Evolutionary conservation across 2,329 filamentous ascomycete genomes (phyloP).

Genomic region (Epichloe glyceriae): DNA sequence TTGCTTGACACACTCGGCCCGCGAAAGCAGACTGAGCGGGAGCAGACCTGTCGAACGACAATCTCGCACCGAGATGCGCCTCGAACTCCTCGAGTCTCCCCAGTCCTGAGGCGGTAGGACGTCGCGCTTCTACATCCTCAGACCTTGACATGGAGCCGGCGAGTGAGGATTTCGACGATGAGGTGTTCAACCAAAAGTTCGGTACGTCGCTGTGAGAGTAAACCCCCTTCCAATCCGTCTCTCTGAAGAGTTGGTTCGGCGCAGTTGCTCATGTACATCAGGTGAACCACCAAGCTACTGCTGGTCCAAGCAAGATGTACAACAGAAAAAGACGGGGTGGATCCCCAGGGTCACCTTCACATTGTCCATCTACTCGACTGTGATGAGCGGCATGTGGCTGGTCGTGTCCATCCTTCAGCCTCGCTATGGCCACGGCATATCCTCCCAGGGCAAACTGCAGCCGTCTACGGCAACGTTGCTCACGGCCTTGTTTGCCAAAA

Average conservation of each 20-base stretch:
- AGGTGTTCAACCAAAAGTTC: constrained; percentile 20
- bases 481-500: constrained; percentile 59
- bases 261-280: background rate
- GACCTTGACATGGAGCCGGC: background rate
- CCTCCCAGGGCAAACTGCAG: constrained; percentile 36
- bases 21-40: background rate
- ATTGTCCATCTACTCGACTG: constrained; percentile 48
- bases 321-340: constrained; percentile 27
- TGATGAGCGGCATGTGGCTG: constrained; percentile 54
- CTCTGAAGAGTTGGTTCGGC: too few species aligned
- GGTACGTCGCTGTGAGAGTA: constrained; percentile 10
- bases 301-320: constrained; percentile 19
- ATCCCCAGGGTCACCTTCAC: constrained; percentile 33
- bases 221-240: background rate
- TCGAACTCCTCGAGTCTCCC: background rate
- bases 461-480: constrained; percentile 54
- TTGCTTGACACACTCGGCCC: background rate
- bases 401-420: constrained; percentile 48
- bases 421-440: constrained; percentile 46
- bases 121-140: background rate
- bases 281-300: constrained; percentile 20
- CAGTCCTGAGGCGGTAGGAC: background rate
- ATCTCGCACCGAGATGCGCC: background rate
- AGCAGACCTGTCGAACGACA: background rate
- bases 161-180: constrained; percentile 9